Evolutionary conservation across 208 protist genomes (phyloP).

Genomic region (Leishmania major): DNA sequence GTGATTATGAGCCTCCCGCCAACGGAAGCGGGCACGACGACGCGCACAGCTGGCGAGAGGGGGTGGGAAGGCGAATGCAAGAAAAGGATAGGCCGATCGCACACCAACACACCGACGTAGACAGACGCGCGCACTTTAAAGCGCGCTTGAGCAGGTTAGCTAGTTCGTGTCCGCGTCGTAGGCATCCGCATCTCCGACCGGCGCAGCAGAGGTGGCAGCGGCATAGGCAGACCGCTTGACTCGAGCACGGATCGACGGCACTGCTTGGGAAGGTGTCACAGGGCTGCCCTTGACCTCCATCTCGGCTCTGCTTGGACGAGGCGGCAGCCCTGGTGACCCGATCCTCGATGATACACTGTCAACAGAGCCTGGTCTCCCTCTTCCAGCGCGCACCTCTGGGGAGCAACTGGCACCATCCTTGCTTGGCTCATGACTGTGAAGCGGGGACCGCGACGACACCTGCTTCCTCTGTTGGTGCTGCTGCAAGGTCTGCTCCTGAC

Average conservation of each 20-base stretch:
- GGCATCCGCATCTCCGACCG: neutral
- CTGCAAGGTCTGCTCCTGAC: slow-evolving; percentile 15
- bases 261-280: neutral
- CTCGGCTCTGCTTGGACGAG: slow-evolving; percentile 2
- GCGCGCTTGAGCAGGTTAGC: neutral
- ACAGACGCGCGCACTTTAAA: neutral
- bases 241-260: slow-evolving; percentile 23
- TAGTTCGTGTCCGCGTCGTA: slow-evolving; percentile 18
- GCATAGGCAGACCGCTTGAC: neutral
- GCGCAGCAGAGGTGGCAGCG: neutral
- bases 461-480: slow-evolving; percentile 8
- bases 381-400: slow-evolving; percentile 13
- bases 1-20: neutral
- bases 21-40: neutral
- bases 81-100: neutral
- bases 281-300: neutral
- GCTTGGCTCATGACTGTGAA: neutral
- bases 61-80: neutral
- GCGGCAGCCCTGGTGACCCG: slow-evolving; percentile 19
- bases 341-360: slow-evolving; percentile 6
- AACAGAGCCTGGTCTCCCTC: neutral
- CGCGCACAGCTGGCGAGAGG: neutral
- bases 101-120: neutral
- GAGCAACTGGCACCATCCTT: slow-evolving; percentile 12
- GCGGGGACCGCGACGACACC: slow-evolving; percentile 1